Evolutionary conservation across 805 yeast species (phyloP).

Genomic region (Yarrowia osloensis): DNA sequence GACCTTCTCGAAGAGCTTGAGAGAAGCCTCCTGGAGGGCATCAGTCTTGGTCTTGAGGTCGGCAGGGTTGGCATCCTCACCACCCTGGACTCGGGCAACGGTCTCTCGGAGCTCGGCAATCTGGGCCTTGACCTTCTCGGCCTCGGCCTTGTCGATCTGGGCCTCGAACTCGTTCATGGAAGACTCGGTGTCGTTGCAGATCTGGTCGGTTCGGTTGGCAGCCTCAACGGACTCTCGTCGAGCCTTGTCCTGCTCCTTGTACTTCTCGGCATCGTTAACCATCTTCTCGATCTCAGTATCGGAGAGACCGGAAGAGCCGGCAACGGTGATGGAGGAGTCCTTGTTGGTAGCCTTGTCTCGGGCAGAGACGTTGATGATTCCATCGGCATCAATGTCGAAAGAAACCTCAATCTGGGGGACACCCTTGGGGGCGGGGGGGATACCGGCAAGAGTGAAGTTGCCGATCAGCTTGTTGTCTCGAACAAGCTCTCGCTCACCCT

Average conservation of each 20-base stretch:
- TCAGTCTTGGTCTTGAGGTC: constrained; percentile 78
- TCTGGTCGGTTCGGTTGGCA: constrained; percentile 82
- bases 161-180: constrained; percentile 78
- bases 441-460: constrained; percentile 92
- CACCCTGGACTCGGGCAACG: constrained; percentile 67
- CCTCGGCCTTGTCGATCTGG: constrained; percentile 59
- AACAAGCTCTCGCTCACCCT: constrained; percentile 98
- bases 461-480: constrained; percentile 97
- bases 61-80: constrained; percentile 64
- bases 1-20: constrained; percentile 80
- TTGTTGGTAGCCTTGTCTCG: constrained; percentile 91
- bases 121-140: constrained; percentile 55
- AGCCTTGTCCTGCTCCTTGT: constrained; percentile 83
- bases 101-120: constrained; percentile 70
- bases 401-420: constrained; percentile 93
- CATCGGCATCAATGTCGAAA: constrained; percentile 96
- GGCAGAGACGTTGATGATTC: constrained; percentile 93
- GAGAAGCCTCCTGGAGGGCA: constrained; percentile 76
- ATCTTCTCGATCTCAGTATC: constrained; percentile 87
- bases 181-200: constrained; percentile 84
- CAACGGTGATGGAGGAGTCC: constrained; percentile 93
- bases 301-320: constrained; percentile 91
- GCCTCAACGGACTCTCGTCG: constrained; percentile 79
- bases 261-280: constrained; percentile 89
- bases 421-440: constrained; percentile 95